Base-by-base conservation (phyloP, 208 protist species). In the Trypanosoma lewisi region DNA sequence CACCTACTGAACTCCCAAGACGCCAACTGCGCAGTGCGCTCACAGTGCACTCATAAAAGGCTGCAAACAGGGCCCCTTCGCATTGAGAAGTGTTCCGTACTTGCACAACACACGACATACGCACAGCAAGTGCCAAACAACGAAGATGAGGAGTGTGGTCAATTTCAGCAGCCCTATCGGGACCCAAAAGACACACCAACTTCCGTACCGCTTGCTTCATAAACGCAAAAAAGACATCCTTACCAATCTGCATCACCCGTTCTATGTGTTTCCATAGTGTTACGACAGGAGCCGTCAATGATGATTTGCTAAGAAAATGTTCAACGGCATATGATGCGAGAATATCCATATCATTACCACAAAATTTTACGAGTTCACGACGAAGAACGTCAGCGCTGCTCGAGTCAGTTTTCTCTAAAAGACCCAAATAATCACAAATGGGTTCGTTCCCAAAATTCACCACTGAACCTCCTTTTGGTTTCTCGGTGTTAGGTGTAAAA, bases 391-490 rank as follows among this genome's bases (percentile, higher is more conserved):
- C 73, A 34, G 54, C 37, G 2, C 54, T 60, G 16, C 42, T 21
- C 19, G 37, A 25, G 34, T 73, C 54, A 39, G 71, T 75, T 25
- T 63, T 61, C 16, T 69, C 53, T 23, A 78, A 33, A 36, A 78
- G 62, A n/a, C 39, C 48, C 21, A 73, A 54, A 36, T 70, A 78
- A 39, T 78, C 73, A 23, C 41, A 45, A 41, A 78, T 63, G 33
- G 73, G 73, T 30, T 73, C 73, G 21, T n/a, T 59, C 31, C 73
- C 73, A 65, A 78, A 78, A 44, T 70, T 59, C 31, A 70, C 65
- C 19, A 49, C 63, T 19, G 56, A 59, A 16, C 34, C 19, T n/a
- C n/a, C n/a, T n/a, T 58, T 71, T 25, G 47, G 39, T 19, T n/a
- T 42, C 39, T 75, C 48, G 55, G 47, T 54, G 44, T 48, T 45